Percentiles rank a stretch among this genome's conserved stretches.
Evolutionary conservation across 345 rosid genomes (phyloP).

Genomic region (Kandelia obovata): DNA sequence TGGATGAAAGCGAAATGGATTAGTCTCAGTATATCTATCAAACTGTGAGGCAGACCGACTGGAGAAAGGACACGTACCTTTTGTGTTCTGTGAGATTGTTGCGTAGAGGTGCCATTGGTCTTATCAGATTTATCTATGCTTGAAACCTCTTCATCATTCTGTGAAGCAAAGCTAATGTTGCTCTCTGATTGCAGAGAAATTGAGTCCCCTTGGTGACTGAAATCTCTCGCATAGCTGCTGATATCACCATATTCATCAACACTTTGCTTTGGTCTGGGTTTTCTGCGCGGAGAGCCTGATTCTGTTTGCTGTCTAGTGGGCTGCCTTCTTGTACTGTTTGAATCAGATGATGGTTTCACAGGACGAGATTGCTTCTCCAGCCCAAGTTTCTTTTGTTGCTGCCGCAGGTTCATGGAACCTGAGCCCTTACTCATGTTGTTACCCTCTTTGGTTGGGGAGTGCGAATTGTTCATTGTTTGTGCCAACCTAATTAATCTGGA

Average conservation of each 20-base stretch:
- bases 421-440: slow-evolving; percentile 37
- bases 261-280: slow-evolving; percentile 33
- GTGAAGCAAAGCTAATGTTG: slow-evolving; percentile 47
- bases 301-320: slow-evolving; percentile 44
- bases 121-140: slow-evolving; percentile 48
- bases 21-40: slow-evolving; percentile 13
- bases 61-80: slow-evolving; percentile 40
- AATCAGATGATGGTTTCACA: slow-evolving; percentile 40
- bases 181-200: slow-evolving; percentile 55
- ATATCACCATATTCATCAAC: slow-evolving; percentile 43
- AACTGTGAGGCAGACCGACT: slow-evolving; percentile 11
- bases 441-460: slow-evolving; percentile 26
- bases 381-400: slow-evolving; percentile 48
- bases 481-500: slow-evolving; percentile 23
- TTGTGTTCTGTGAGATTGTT: slow-evolving; percentile 35
- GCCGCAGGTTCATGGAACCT: slow-evolving; percentile 45
- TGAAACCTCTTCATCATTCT: slow-evolving; percentile 58
- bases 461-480: slow-evolving; percentile 36
- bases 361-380: slow-evolving; percentile 42
- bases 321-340: slow-evolving; percentile 43
- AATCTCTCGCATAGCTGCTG: slow-evolving; percentile 46
- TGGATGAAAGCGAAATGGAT: slow-evolving; percentile 35
- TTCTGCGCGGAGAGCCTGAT: slow-evolving; percentile 43
- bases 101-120: slow-evolving; percentile 24
- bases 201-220: slow-evolving; percentile 40